Conservation (phyloP, 495 filamentous ascomycete genomes). For the Penicillium angulare region DNA sequence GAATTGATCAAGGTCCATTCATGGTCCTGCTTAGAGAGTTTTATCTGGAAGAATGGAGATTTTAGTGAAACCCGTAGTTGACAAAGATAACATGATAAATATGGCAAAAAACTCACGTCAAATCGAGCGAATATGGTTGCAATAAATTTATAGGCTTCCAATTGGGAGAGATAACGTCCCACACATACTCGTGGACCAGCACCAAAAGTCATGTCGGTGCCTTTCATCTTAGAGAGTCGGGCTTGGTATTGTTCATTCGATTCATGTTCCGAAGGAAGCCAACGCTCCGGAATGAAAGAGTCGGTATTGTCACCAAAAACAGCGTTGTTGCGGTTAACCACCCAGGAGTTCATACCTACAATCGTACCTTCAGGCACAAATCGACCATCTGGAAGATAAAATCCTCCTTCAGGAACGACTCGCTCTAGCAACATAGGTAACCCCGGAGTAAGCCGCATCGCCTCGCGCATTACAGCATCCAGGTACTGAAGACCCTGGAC, state of each 20-base stretch:
- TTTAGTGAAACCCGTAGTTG: too few relatives aligned
- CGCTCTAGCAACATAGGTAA: slow-evolving; percentile 61
- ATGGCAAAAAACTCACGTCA: slow-evolving; percentile 39
- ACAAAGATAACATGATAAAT: neutral
- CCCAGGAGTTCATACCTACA: slow-evolving; percentile 59
- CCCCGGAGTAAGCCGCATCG: slow-evolving; percentile 62
- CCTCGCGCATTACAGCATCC: slow-evolving; percentile 67
- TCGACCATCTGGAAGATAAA: slow-evolving; percentile 45
- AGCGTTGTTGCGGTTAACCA: slow-evolving; percentile 50
- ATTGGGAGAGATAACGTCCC: slow-evolving; percentile 64
- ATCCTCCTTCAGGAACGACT: slow-evolving; percentile 56
- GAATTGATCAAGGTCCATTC: too few relatives aligned
- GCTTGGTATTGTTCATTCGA: slow-evolving; percentile 17
- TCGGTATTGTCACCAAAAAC: slow-evolving; percentile 54
- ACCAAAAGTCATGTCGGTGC: slow-evolving; percentile 50
- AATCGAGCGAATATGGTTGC: slow-evolving; percentile 66
- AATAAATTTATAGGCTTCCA: slow-evolving; percentile 76
- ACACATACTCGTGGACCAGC: slow-evolving; percentile 61
- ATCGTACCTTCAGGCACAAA: slow-evolving; percentile 52
- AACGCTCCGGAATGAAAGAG: slow-evolving; percentile 50
- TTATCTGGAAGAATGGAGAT: too few relatives aligned
- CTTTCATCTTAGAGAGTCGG: slow-evolving; percentile 22
- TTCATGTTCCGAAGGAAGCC: slow-evolving; percentile 47
- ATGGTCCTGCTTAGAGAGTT: too few relatives aligned
- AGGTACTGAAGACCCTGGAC: slow-evolving; percentile 51